Percentiles rank a stretch among this genome's conserved stretches.
phyloP scores from a whole-genome alignment of 2,329 filamentous ascomycete genomes.

The Diaporthe ilicicola region DNA sequence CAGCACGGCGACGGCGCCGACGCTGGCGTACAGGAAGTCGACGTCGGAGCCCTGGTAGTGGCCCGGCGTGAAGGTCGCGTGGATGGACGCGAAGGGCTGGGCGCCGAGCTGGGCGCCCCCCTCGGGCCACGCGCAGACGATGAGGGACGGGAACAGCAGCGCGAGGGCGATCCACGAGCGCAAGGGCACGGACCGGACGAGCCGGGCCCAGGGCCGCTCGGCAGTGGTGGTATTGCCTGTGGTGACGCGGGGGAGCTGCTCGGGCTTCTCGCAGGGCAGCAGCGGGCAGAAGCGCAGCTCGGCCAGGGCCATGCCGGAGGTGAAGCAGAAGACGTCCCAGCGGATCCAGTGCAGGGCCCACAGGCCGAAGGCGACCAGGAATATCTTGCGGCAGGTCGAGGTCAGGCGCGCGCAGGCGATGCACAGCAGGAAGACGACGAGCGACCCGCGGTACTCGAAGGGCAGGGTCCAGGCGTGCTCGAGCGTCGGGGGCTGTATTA shows the following conservation, averaged over 20 bases:
- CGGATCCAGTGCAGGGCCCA: conserved; percentile 36
- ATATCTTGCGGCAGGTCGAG: conserved; percentile 33
- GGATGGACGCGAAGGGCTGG: background rate
- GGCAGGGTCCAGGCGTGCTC: conserved; percentile 46
- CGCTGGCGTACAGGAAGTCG: conserved; percentile 42
- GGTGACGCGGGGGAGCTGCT: conserved; percentile 11
- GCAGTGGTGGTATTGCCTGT: background rate
- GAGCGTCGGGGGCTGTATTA: background rate
- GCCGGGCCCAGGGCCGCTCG: conserved; percentile 5
- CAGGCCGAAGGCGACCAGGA: conserved; percentile 33
- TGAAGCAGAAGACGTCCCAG: conserved; percentile 44
- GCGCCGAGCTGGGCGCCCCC: background rate
- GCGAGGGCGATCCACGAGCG: conserved; percentile 43
- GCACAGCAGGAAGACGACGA: conserved; percentile 41
- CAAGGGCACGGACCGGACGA: conserved; percentile 39
- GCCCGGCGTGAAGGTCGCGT: conserved; percentile 34
- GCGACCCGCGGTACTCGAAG: conserved; percentile 41
- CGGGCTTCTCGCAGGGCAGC: conserved; percentile 32
- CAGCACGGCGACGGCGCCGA: conserved; percentile 43
- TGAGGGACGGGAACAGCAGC: conserved; percentile 26
- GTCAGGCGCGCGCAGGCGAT: conserved; percentile 35
- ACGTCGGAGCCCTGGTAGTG: conserved; percentile 29
- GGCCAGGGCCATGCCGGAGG: conserved; percentile 42
- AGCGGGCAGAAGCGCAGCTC: conserved; percentile 37
- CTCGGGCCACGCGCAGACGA: background rate